phyloP scores from a whole-genome alignment of 2,329 filamentous ascomycete genomes.

The Zymoseptoria ardabiliae region DNA sequence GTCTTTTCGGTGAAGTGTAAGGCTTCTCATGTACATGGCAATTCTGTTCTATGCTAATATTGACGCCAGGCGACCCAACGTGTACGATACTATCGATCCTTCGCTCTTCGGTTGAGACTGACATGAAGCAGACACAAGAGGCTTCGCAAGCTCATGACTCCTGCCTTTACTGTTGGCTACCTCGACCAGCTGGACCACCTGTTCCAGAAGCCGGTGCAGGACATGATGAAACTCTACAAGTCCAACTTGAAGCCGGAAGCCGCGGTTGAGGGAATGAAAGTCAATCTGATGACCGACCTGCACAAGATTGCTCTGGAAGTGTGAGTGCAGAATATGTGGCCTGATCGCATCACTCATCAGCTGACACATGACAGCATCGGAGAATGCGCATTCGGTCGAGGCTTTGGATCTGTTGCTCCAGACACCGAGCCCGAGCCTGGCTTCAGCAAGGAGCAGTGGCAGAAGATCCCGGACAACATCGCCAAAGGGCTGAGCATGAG shows the following conservation, averaged over 20 bases:
- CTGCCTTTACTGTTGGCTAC: slow-evolving; percentile 4
- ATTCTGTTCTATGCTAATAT: too few species aligned
- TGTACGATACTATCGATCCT: not conserved
- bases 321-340: not conserved
- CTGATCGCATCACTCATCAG: not conserved
- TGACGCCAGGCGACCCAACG: not conserved
- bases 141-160: slow-evolving; percentile 3
- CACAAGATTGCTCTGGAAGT: slow-evolving; percentile 7
- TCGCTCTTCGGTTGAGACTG: not conserved
- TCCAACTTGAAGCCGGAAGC: not conserved
- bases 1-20: slow-evolving; percentile 10
- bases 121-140: slow-evolving; percentile 3
- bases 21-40: not conserved
- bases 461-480: slow-evolving; percentile 5
- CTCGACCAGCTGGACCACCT: slow-evolving; percentile 3
- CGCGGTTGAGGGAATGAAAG: not conserved
- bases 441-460: slow-evolving; percentile 2
- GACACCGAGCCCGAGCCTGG: not conserved
- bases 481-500: slow-evolving; percentile 1
- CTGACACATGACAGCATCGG: not conserved
- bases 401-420: slow-evolving; percentile 5
- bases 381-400: slow-evolving; percentile 7
- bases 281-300: slow-evolving; percentile 6
- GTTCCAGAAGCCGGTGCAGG: not conserved
- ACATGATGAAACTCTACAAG: slow-evolving; percentile 1